These are phyloP conservation scores for Harrya chromipes DNA, from an alignment of 768 basidiomycete species.

Conservation along the genomic window DNA sequence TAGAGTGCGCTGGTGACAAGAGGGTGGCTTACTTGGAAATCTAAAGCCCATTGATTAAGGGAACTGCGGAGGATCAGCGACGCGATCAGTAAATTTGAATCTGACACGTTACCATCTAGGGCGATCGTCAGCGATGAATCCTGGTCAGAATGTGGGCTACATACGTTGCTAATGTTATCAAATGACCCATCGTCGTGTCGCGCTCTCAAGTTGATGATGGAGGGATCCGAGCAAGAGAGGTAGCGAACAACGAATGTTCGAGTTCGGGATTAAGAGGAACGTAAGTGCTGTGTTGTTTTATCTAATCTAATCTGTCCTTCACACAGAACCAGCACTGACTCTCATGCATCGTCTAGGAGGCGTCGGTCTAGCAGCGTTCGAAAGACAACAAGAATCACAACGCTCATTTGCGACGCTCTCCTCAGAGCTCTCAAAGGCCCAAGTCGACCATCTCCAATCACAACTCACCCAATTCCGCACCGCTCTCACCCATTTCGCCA, in stretches of 20 bases:
- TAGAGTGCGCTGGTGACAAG: background rate
- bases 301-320: constrained; percentile 7
- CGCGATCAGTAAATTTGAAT: background rate
- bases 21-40: constrained; percentile 69
- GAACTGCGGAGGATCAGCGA: constrained; percentile 53
- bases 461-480: constrained; percentile 85
- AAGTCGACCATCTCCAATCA: constrained; percentile 73
- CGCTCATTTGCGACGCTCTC: constrained; percentile 83
- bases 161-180: constrained; percentile 88
- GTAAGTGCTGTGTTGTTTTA: constrained; percentile 6
- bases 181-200: constrained; percentile 62
- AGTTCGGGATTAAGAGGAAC: background rate
- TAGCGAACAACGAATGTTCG: background rate
- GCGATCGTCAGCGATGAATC: background rate
- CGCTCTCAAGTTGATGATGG: background rate
- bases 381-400: constrained; percentile 79
- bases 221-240: background rate
- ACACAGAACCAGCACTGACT: background rate
- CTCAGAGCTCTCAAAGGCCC: constrained; percentile 66
- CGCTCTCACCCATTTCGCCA: constrained; percentile 75
- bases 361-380: constrained; percentile 85
- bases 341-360: constrained; percentile 73
- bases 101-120: constrained; percentile 24
- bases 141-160: constrained; percentile 20
- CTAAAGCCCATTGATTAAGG: constrained; percentile 95